A percentile compares a stretch with the other conserved stretches of the same genome.
phyloP scores from a whole-genome alignment of 2,329 filamentous ascomycete genomes.

The Colletotrichum chrysophilum region DNA sequence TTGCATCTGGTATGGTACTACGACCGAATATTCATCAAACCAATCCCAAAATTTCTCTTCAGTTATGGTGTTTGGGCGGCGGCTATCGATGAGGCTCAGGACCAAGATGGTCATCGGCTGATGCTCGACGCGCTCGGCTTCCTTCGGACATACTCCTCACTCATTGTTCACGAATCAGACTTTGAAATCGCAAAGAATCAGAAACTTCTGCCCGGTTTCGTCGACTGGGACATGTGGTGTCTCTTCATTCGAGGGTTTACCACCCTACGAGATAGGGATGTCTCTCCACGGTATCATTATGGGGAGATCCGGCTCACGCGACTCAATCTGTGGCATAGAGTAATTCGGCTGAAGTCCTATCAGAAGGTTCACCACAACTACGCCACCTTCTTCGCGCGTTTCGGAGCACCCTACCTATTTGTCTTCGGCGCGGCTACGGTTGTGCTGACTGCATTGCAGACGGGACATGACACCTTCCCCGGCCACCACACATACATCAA shows the following conservation, averaged over 20 bases:
- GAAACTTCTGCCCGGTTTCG: constrained; percentile 13
- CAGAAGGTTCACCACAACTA: constrained; percentile 27
- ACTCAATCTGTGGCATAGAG: constrained; percentile 25
- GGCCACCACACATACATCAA: background rate
- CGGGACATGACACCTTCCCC: background rate
- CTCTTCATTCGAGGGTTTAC: constrained; percentile 14
- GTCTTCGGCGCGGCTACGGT: constrained; percentile 26
- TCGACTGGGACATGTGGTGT: constrained; percentile 24
- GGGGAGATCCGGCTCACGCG: constrained; percentile 17
- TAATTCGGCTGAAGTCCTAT: constrained; percentile 24
- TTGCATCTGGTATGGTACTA: constrained; percentile 38
- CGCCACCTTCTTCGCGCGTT: constrained; percentile 25
- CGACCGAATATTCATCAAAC: constrained; percentile 36
- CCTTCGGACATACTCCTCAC: constrained; percentile 34
- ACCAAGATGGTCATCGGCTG: background rate
- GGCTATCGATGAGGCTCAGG: background rate
- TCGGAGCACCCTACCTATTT: constrained; percentile 28
- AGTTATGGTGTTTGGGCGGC: constrained; percentile 28
- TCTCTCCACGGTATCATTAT: constrained; percentile 21
- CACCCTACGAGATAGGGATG: constrained; percentile 15
- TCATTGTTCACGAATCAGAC: constrained; percentile 39
- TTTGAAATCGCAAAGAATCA: constrained; percentile 33
- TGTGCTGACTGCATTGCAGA: constrained; percentile 22
- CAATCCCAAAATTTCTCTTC: constrained; percentile 33
- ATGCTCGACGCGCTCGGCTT: constrained; percentile 32